phyloP scores from a whole-genome alignment of 495 filamentous ascomycete species.

The Aspergillus diversus region DNA sequence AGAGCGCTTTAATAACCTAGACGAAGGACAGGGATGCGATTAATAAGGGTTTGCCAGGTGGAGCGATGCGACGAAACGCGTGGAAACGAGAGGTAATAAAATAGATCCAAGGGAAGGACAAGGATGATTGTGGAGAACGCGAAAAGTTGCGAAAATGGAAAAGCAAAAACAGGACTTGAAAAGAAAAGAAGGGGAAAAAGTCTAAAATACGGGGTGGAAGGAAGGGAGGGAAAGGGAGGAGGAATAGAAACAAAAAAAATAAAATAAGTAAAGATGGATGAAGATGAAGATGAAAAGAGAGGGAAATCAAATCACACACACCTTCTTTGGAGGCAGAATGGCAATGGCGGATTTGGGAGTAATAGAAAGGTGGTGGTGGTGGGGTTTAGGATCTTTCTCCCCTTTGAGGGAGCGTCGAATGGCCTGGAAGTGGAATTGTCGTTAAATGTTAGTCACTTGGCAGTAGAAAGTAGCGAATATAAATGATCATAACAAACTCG shows the following conservation, averaged over 20 bases:
- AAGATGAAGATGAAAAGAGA: slow-evolving; percentile 17
- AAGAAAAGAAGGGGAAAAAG: not conserved
- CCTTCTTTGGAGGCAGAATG: slow-evolving; percentile 96
- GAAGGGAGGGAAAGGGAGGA: slow-evolving; percentile 1
- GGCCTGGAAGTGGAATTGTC: slow-evolving; percentile 53
- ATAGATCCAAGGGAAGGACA: slow-evolving; percentile 16
- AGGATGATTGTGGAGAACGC: not conserved
- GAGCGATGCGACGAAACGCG: slow-evolving; percentile 8
- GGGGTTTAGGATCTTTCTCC: slow-evolving; percentile 74
- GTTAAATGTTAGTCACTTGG: slow-evolving; percentile 19
- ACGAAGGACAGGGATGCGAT: slow-evolving; percentile 25
- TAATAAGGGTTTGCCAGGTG: slow-evolving; percentile 22
- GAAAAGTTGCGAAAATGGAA: slow-evolving; percentile 12
- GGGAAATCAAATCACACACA: slow-evolving; percentile 44
- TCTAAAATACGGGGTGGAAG: slow-evolving; percentile 8
- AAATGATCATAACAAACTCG: not conserved
- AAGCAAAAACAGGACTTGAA: slow-evolving; percentile 1
- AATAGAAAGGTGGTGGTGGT: slow-evolving; percentile 82
- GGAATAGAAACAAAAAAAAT: slow-evolving; percentile 11
- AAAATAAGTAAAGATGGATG: slow-evolving; percentile 7
- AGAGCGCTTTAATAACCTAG: slow-evolving; percentile 95
- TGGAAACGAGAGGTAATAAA: slow-evolving; percentile 12
- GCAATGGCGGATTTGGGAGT: slow-evolving; percentile 92
- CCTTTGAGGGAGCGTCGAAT: slow-evolving; percentile 86
- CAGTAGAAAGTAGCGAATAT: slow-evolving; percentile 16